phyloP scores from a whole-genome alignment of 345 rosid species.

The Odontarrhena argentea region DNA sequence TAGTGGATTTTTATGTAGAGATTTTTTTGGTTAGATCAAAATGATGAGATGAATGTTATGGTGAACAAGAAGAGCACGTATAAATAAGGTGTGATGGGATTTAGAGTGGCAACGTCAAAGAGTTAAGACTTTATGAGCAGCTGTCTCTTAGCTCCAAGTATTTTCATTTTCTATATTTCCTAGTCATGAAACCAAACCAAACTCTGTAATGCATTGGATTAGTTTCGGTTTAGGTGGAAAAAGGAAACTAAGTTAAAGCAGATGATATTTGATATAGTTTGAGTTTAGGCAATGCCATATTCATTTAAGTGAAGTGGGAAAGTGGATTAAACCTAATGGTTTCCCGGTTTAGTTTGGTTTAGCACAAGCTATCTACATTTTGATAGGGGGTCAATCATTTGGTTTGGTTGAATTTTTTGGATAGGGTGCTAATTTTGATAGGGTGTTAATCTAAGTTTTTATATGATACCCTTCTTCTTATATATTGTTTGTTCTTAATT shows the following conservation, averaged over 20 bases:
- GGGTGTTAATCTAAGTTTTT: not conserved
- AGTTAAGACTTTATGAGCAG: slow-evolving; percentile 30
- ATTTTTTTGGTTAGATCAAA: not conserved
- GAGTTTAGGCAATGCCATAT: not conserved
- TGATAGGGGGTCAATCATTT: not conserved
- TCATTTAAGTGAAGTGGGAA: not conserved
- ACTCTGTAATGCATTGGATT: slow-evolving; percentile 5
- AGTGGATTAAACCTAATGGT: not conserved
- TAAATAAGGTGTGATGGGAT: slow-evolving; percentile 34
- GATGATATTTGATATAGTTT: not conserved
- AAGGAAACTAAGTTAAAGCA: not conserved
- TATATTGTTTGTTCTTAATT: not conserved
- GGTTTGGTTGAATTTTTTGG: not conserved
- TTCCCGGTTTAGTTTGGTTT: not conserved
- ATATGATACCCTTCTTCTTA: not conserved
- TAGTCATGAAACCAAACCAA: slow-evolving; percentile 27
- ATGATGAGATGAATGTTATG: slow-evolving; percentile 40
- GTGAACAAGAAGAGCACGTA: slow-evolving; percentile 40
- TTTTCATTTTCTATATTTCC: slow-evolving; percentile 6
- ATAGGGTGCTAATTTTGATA: too few species aligned
- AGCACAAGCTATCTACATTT: slow-evolving; percentile 1
- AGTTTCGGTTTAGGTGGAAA: slow-evolving; percentile 16
- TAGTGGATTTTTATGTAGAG: slow-evolving; percentile 11
- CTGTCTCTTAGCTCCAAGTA: slow-evolving; percentile 27
- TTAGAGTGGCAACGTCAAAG: slow-evolving; percentile 38